These are phyloP conservation scores for Balansia obtecta DNA, from an alignment of 2,329 filamentous ascomycete species.

Conservation along the genomic window DNA sequence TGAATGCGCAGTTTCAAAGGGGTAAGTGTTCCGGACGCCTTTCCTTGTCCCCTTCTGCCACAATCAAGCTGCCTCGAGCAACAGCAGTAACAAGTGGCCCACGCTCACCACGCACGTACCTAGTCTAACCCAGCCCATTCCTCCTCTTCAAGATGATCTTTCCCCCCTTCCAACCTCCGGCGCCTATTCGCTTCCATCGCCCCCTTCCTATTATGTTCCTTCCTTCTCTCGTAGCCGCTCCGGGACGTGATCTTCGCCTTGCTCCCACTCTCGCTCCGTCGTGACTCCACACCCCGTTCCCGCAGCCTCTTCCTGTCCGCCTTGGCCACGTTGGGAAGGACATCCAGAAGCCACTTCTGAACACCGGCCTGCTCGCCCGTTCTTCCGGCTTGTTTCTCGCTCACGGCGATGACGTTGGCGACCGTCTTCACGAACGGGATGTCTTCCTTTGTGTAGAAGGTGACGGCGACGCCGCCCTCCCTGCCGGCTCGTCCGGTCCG, in stretches of 20 bases:
- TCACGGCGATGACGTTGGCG: constrained; percentile 80
- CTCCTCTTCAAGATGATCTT: constrained; percentile 9
- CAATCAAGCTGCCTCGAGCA: no score
- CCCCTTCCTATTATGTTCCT: constrained; percentile 53
- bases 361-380: constrained; percentile 44
- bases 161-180: constrained; percentile 28
- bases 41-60: no score
- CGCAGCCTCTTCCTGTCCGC: constrained; percentile 73
- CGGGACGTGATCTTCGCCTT: constrained; percentile 66
- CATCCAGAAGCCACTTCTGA: constrained; percentile 78
- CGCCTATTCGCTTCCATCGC: constrained; percentile 51
- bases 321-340: constrained; percentile 74
- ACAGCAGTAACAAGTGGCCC: background rate
- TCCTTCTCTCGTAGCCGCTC: constrained; percentile 60
- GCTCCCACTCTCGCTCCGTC: constrained; percentile 29
- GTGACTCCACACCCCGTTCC: constrained; percentile 65
- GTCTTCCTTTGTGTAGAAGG: constrained; percentile 92
- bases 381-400: constrained; percentile 57
- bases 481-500: constrained; percentile 82
- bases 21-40: no score
- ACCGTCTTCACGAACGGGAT: constrained; percentile 80
- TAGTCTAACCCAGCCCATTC: constrained; percentile 38
- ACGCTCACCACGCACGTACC: constrained; percentile 6
- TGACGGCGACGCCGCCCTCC: constrained; percentile 79
- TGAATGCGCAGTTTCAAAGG: no score